These are phyloP conservation scores for Malassezia restricta DNA, from an alignment of 1,284 basidiomycete species.

Conservation along the genomic window DNA sequence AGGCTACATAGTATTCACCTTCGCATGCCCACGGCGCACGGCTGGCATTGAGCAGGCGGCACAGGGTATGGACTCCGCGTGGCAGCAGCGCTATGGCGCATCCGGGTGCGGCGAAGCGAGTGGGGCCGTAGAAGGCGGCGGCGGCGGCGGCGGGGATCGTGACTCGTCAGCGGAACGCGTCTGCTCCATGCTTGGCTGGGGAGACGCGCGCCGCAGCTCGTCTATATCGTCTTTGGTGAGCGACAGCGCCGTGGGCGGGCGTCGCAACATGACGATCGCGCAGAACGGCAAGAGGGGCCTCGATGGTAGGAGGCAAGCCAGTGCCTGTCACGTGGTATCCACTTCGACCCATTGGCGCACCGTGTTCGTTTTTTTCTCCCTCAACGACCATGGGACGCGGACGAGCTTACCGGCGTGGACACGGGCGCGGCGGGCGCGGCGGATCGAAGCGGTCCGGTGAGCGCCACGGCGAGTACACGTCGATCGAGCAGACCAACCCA, in stretches of 20 bases:
- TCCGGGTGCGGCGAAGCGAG: too few relatives aligned
- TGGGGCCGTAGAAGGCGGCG: too few relatives aligned
- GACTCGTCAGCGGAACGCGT: too few relatives aligned
- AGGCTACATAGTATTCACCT: not conserved
- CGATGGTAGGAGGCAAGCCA: not conserved
- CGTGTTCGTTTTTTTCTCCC: not conserved
- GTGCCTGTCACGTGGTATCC: not conserved
- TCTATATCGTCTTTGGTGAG: constrained; percentile 15
- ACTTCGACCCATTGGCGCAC: not conserved
- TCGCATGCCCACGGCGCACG: too few relatives aligned
- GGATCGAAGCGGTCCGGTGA: constrained; percentile 1
- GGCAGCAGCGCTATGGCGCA: too few relatives aligned
- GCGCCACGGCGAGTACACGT: constrained; percentile 12
- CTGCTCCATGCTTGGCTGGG: not conserved
- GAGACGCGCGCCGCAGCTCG: constrained; percentile 6
- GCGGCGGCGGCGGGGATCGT: too few relatives aligned
- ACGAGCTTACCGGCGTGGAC: constrained; percentile 4
- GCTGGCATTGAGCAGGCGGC: too few relatives aligned
- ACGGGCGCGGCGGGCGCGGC: constrained; percentile 2
- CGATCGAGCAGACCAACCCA: constrained; percentile 14
- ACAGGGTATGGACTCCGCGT: too few relatives aligned
- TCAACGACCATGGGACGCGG: constrained; percentile 10
- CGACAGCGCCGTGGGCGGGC: constrained; percentile 14
- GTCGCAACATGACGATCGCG: constrained; percentile 8
- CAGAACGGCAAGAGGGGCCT: not conserved